These are phyloP conservation scores for Aureobasidium sp. DNA, from an alignment of 2,329 filamentous ascomycete species.

Conservation along the genomic window DNA sequence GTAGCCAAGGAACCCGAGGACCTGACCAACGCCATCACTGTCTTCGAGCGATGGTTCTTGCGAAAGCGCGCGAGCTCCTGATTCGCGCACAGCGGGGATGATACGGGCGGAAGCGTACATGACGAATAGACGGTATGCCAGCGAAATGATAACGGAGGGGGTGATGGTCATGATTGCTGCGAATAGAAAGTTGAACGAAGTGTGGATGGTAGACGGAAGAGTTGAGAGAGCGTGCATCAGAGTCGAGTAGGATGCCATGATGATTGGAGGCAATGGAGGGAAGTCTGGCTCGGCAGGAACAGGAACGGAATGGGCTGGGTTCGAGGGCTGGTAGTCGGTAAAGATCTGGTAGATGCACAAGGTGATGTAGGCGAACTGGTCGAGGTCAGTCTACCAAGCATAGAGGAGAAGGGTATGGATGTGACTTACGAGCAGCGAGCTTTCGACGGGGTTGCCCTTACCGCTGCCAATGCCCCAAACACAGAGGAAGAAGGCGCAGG, in stretches of 20 bases:
- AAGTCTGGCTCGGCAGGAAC: constrained; percentile 68
- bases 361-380: constrained; percentile 84
- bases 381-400: background rate
- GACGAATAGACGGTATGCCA: constrained; percentile 87
- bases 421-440: constrained; percentile 61
- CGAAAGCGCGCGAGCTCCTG: constrained; percentile 72
- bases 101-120: constrained; percentile 94
- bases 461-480: constrained; percentile 91
- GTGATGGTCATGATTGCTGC: constrained; percentile 94
- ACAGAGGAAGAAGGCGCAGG: constrained; percentile 84
- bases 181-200: constrained; percentile 75
- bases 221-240: constrained; percentile 74
- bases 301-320: constrained; percentile 44
- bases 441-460: constrained; percentile 89
- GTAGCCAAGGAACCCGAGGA: constrained; percentile 80
- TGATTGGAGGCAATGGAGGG: constrained; percentile 89
- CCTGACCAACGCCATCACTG: constrained; percentile 63
- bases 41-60: constrained; percentile 83
- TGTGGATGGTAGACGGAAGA: constrained; percentile 75
- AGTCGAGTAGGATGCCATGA: constrained; percentile 97
- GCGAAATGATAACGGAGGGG: constrained; percentile 88
- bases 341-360: constrained; percentile 99
- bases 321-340: constrained; percentile 86
- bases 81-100: constrained; percentile 85
- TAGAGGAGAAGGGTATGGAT: background rate